These are phyloP conservation scores for Tulasnella sp. DNA, from an alignment of 768 basidiomycete genomes.

Conservation along the genomic window DNA sequence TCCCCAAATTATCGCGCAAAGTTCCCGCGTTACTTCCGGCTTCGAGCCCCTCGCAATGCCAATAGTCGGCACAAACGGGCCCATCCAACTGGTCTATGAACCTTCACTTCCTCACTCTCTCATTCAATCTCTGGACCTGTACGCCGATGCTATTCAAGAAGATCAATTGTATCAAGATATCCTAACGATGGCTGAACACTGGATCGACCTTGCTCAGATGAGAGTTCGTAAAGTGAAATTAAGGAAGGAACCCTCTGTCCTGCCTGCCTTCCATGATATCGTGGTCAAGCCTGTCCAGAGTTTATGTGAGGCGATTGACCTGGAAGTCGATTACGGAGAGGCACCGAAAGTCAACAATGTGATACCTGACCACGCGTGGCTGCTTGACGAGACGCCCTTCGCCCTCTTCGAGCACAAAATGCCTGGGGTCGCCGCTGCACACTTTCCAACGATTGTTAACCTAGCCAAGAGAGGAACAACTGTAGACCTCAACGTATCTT, in stretches of 20 bases:
- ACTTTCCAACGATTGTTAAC: background rate
- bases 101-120: background rate
- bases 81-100: background rate
- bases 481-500: background rate
- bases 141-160: background rate
- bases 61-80: background rate
- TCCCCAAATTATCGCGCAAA: background rate
- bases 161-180: background rate
- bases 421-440: background rate
- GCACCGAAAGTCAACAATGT: background rate
- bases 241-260: background rate
- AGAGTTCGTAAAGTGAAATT: background rate
- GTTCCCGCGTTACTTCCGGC: background rate
- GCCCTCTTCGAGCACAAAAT: background rate
- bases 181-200: background rate
- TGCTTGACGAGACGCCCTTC: background rate
- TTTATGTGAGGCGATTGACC: background rate
- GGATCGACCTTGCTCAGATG: background rate
- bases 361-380: background rate
- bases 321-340: background rate
- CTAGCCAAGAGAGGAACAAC: background rate
- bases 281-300: background rate
- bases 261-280: no score
- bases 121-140: background rate
- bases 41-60: background rate